These are phyloP conservation scores for Fusarium sp. DNA, from an alignment of 2,329 filamentous ascomycete genomes.

Conservation along the genomic window DNA sequence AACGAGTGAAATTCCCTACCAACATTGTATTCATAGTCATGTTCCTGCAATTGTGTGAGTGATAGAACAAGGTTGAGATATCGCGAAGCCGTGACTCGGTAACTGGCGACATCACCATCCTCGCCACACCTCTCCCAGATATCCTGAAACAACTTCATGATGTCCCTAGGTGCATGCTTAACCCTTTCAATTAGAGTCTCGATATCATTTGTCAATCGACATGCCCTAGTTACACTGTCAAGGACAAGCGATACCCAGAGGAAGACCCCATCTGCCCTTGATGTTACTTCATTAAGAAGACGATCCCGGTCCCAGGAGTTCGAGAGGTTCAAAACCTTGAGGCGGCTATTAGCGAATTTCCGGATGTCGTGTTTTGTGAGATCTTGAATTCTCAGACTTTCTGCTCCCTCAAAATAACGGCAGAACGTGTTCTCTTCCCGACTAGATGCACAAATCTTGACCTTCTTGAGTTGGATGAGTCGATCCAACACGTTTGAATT, in stretches of 20 bases:
- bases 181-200: neutral
- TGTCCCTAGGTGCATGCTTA: neutral
- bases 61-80: neutral
- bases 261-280: neutral
- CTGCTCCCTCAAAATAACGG: fast-evolving
- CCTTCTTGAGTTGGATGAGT: fast-evolving
- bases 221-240: neutral
- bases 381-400: neutral
- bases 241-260: neutral
- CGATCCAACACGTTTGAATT: neutral
- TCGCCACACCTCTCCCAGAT: conserved; percentile 1
- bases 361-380: neutral
- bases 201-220: fast-evolving
- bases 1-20: neutral
- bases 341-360: neutral
- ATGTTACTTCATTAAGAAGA: neutral
- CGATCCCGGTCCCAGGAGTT: fast-evolving
- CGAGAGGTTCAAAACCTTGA: too few species aligned
- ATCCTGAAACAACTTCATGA: neutral
- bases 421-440: neutral
- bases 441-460: neutral
- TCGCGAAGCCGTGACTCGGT: neutral
- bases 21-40: too few species aligned
- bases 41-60: too few species aligned
- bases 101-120: neutral